These are phyloP conservation scores for Mycena pura DNA, from an alignment of 768 basidiomycete genomes.

Conservation along the genomic window DNA sequence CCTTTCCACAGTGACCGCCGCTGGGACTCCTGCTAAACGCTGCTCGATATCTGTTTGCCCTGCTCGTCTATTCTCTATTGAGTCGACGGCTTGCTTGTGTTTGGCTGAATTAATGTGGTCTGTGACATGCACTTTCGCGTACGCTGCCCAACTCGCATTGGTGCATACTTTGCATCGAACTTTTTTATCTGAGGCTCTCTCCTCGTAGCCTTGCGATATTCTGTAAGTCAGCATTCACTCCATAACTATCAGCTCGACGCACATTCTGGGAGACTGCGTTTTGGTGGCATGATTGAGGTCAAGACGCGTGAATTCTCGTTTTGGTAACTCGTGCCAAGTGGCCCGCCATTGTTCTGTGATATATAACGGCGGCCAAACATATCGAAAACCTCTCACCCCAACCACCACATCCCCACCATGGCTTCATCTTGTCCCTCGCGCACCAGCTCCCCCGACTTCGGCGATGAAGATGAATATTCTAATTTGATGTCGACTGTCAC, in stretches of 20 bases:
- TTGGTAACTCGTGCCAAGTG: neutral
- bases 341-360: neutral
- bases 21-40: neutral
- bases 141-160: slow-evolving; percentile 6
- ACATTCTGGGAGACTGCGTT: neutral
- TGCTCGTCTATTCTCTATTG: neutral
- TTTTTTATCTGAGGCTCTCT: neutral
- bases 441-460: neutral
- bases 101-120: neutral
- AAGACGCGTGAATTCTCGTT: neutral
- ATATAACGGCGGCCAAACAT: neutral
- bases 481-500: neutral
- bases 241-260: neutral
- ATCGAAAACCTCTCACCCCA: neutral
- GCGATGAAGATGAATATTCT: neutral
- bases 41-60: neutral
- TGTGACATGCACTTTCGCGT: neutral
- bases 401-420: neutral
- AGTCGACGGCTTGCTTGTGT: neutral
- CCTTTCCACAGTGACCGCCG: neutral
- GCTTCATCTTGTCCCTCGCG: neutral
- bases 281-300: neutral
- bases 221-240: neutral
- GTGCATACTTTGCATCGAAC: slow-evolving; percentile 5
- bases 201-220: neutral